phyloP scores from a whole-genome alignment of 2,329 filamentous ascomycete species.

The Aschersonia sp. region DNA sequence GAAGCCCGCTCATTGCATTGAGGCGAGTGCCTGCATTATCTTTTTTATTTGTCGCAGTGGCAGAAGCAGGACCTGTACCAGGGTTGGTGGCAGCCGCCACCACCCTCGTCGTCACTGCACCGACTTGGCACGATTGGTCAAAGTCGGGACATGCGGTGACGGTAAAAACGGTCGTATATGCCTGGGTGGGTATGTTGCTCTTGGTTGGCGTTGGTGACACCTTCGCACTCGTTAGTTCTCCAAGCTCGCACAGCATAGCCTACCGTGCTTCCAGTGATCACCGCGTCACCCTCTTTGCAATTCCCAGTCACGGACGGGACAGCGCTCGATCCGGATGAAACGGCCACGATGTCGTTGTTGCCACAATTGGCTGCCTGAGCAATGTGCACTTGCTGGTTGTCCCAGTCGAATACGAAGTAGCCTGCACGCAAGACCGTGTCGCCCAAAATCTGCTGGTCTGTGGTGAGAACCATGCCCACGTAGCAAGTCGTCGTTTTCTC shows the following conservation, averaged over 20 bases:
- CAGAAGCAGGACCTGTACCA: neutral
- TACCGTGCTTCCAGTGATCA: conserved; percentile 2
- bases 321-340: conserved; percentile 16
- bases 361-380: conserved; percentile 26
- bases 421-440: conserved; percentile 27
- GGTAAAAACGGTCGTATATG: conserved; percentile 12
- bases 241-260: neutral
- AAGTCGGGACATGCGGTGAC: conserved; percentile 12
- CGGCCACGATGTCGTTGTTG: conserved; percentile 20
- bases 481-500: conserved; percentile 21
- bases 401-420: conserved; percentile 32
- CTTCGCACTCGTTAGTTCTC: too few relatives aligned
- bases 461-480: conserved; percentile 23
- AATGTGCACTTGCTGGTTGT: conserved; percentile 25
- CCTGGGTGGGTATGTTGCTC: conserved; percentile 4
- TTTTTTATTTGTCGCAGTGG: neutral
- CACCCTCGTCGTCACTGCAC: conserved; percentile 10
- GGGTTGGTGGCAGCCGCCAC: conserved; percentile 2
- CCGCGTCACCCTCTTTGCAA: conserved; percentile 16
- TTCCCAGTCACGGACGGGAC: conserved; percentile 20
- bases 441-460: conserved; percentile 28
- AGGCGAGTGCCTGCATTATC: conserved; percentile 4
- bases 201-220: neutral
- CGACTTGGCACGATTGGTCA: conserved; percentile 8
- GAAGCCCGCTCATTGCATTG: neutral